A percentile compares a stretch with the other conserved stretches of the same genome.
Conservation (phyloP, 225 moss, liverwort and hornwort genomes). For the Bryoerythrophyllum caledonicum region DNA sequence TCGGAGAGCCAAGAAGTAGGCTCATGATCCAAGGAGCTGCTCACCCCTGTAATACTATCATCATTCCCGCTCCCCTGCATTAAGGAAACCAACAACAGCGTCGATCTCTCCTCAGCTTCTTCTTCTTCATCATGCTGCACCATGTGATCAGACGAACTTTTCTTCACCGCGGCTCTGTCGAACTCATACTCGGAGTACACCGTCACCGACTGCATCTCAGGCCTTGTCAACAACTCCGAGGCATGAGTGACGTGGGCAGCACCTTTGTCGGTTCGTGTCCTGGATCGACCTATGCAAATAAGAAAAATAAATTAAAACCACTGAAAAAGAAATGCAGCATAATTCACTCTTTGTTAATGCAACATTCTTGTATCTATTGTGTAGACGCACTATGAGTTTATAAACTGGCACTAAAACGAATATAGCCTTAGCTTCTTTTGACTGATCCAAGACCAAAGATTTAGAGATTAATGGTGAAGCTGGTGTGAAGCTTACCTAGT, state of each 20-base stretch:
- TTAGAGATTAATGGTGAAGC: background rate
- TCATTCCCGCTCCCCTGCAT: constrained; percentile 21
- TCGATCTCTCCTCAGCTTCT: constrained; percentile 21
- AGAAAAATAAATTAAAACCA: background rate
- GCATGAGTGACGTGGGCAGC: background rate
- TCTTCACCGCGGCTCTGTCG: background rate
- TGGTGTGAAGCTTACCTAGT: background rate
- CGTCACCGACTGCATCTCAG: constrained; percentile 31
- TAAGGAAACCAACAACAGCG: constrained; percentile 30
- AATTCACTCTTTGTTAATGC: too few species aligned
- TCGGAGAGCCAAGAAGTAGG: constrained; percentile 49
- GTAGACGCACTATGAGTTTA: too few species aligned
- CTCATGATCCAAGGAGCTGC: constrained; percentile 34
- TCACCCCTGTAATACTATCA: constrained; percentile 17
- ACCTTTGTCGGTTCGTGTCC: constrained; percentile 16
- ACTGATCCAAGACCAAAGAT: background rate
- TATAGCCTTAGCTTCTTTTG: background rate
- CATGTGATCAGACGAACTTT: background rate
- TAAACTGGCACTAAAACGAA: too few species aligned
- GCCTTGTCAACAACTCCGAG: constrained; percentile 25
- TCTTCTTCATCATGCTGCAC: background rate
- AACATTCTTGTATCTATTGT: too few species aligned
- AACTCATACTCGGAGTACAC: constrained; percentile 21
- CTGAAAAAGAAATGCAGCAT: too few species aligned
- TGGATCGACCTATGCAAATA: constrained; percentile 30